These are phyloP conservation scores for Tagetes patula DNA, from an alignment of 129 eudicot species.

Conservation along the genomic window DNA sequence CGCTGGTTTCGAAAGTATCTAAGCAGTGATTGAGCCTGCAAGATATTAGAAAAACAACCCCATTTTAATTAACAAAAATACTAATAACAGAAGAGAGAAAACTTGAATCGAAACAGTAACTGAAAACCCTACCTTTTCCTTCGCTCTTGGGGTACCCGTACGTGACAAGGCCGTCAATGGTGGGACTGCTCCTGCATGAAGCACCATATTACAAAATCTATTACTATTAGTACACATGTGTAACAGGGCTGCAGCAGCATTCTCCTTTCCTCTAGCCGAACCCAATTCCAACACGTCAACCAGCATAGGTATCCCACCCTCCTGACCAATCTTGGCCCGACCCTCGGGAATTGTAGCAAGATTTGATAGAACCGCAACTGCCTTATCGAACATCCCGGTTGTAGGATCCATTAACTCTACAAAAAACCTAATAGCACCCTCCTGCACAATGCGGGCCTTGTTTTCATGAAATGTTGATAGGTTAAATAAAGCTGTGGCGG, in stretches of 20 bases:
- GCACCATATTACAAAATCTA: slow-evolving; percentile 65
- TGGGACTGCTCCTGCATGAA: slow-evolving; percentile 87
- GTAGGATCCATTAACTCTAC: slow-evolving; percentile 95
- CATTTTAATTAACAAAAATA: not conserved
- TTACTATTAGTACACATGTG: slow-evolving; percentile 76
- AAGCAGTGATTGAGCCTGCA: slow-evolving; percentile 80
- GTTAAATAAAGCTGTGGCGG: slow-evolving; percentile 84
- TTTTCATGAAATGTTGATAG: slow-evolving; percentile 77
- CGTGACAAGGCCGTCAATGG: slow-evolving; percentile 76
- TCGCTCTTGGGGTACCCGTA: slow-evolving; percentile 88
- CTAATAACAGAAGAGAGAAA: not conserved
- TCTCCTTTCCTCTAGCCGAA: slow-evolving; percentile 91
- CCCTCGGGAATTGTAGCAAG: slow-evolving; percentile 83
- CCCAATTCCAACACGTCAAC: slow-evolving; percentile 92
- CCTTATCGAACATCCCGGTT: slow-evolving; percentile 88
- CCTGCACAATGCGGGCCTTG: slow-evolving; percentile 69
- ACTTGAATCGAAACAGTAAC: not conserved
- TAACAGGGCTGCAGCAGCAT: slow-evolving; percentile 88
- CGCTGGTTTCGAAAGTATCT: slow-evolving; percentile 71
- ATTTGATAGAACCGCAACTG: slow-evolving; percentile 85
- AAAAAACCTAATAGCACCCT: slow-evolving; percentile 76
- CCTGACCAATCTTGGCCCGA: slow-evolving; percentile 69
- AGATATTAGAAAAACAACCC: not conserved
- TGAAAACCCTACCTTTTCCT: slow-evolving; percentile 55
- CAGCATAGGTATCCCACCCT: slow-evolving; percentile 68